Evolutionary conservation across 2,329 filamentous ascomycete genomes (phyloP).

Genomic region (Aspergillus sp.): DNA sequence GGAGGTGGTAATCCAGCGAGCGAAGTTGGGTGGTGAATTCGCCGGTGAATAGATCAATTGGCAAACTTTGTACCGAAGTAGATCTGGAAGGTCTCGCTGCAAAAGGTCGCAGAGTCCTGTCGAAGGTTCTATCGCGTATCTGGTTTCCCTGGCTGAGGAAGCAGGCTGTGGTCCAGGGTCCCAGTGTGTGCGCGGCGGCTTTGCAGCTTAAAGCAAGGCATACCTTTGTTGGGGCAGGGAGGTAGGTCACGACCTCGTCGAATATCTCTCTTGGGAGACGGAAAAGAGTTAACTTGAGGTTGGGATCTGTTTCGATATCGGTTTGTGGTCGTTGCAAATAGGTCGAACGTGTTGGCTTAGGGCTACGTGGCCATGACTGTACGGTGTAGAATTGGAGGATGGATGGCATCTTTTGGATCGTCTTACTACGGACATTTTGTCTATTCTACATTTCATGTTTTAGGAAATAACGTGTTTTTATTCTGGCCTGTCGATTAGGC

Average conservation of each 20-base stretch:
- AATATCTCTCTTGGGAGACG: constrained; percentile 1
- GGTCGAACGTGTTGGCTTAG: background rate
- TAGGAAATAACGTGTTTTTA: too few relatives aligned
- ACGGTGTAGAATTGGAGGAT: background rate
- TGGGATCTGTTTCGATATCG: background rate
- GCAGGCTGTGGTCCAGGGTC: background rate
- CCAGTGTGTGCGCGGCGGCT: background rate
- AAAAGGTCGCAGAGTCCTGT: background rate
- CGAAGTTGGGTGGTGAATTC: background rate
- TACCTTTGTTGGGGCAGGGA: background rate
- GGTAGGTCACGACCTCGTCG: background rate
- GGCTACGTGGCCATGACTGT: background rate
- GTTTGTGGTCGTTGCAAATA: background rate
- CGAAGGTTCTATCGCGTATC: background rate
- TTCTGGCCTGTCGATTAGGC: too few relatives aligned
- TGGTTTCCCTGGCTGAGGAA: background rate
- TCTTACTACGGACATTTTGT: background rate
- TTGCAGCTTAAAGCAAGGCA: constrained; percentile 10
- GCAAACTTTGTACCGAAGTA: background rate
- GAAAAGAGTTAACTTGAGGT: background rate
- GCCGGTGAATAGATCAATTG: background rate
- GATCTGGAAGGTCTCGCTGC: background rate
- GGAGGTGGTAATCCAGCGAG: background rate
- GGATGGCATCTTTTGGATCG: background rate
- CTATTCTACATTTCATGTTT: too few relatives aligned